These are phyloP conservation scores for Malania oleifera DNA, from an alignment of 164 flowering plant species.

Conservation along the genomic window DNA sequence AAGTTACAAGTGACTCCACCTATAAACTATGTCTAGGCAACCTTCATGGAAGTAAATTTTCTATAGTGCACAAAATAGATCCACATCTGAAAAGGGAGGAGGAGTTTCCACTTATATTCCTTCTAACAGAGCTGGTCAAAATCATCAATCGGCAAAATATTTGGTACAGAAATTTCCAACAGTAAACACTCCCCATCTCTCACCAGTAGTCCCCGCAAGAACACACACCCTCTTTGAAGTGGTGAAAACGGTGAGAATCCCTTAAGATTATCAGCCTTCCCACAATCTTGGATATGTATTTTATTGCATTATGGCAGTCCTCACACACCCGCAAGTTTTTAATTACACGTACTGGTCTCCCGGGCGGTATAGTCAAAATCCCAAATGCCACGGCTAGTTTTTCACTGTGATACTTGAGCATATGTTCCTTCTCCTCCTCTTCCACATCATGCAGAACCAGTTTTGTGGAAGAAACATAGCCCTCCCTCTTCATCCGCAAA, in stretches of 20 bases:
- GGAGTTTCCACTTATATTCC: no score
- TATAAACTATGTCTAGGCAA: no score
- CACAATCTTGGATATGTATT: slow-evolving; percentile 60
- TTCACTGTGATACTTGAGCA: slow-evolving; percentile 89
- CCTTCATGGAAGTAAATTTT: no score
- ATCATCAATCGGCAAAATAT: no score
- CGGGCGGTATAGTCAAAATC: slow-evolving; percentile 57
- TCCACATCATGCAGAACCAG: slow-evolving; percentile 87
- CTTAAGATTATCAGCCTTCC: slow-evolving; percentile 67
- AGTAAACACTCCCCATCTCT: slow-evolving; percentile 5
- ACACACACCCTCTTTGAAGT: slow-evolving; percentile 66
- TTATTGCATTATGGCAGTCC: slow-evolving; percentile 87
- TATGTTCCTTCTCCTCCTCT: slow-evolving; percentile 88
- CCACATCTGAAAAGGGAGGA: no score
- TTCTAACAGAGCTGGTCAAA: no score
- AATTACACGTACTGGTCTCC: slow-evolving; percentile 84
- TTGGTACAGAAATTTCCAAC: background rate
- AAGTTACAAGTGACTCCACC: no score
- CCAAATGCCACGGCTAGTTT: slow-evolving; percentile 89
- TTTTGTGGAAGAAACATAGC: slow-evolving; percentile 63
- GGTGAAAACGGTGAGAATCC: slow-evolving; percentile 87
- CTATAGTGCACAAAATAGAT: no score
- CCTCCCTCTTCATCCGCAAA: slow-evolving; percentile 49
- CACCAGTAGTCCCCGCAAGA: slow-evolving; percentile 97
- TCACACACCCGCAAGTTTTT: slow-evolving; percentile 83